phyloP scores from a whole-genome alignment of 257 asterid genomes.

The Plantago ovata region DNA sequence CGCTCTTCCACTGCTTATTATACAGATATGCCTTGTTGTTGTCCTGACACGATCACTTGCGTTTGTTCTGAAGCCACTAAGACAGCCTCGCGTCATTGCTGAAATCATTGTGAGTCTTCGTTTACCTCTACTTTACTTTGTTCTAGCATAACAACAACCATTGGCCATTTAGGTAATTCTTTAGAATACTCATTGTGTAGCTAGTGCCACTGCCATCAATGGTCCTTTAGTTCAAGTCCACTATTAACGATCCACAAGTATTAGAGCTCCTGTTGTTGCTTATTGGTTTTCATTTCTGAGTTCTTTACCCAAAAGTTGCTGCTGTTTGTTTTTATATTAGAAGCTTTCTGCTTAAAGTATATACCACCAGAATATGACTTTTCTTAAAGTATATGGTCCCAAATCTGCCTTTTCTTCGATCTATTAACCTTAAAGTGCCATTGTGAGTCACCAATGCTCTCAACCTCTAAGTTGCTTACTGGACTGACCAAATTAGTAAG shows the following conservation, averaged over 20 bases:
- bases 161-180: neutral
- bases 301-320: conserved; percentile 2
- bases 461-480: conserved; percentile 1
- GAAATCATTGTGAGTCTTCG: conserved; percentile 38
- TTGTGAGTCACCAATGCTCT: neutral
- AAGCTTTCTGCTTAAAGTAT: conserved; percentile 3
- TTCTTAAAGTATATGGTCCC: conserved; percentile 1
- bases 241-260: neutral
- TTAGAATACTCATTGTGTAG: neutral
- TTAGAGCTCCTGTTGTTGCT: neutral
- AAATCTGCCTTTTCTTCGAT: neutral
- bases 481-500: neutral
- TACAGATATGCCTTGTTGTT: conserved; percentile 40
- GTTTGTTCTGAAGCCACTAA: conserved; percentile 35
- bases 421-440: neutral
- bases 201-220: neutral
- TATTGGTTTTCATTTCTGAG: conserved; percentile 5
- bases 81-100: conserved; percentile 52
- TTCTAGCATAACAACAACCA: neutral
- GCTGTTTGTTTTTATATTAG: conserved; percentile 1
- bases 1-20: conserved; percentile 39
- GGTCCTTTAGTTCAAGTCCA: conserved; percentile 13
- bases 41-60: conserved; percentile 35
- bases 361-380: conserved; percentile 6
- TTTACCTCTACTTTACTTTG: neutral